These are phyloP conservation scores for Colletotrichum lindemuthianum DNA, from an alignment of 2,329 filamentous ascomycete genomes.

Conservation along the genomic window DNA sequence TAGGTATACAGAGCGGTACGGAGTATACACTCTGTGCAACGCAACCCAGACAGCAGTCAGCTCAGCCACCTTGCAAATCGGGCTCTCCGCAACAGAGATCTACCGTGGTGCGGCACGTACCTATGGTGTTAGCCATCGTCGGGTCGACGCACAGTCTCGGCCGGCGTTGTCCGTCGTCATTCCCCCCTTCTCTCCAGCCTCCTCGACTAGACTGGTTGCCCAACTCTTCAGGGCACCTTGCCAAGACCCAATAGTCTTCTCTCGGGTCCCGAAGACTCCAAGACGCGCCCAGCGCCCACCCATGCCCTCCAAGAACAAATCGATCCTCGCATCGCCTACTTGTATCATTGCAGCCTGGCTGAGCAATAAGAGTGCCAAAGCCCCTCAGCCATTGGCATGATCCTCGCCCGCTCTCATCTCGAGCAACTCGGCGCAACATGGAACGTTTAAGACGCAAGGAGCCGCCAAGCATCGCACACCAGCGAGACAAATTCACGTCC, in stretches of 20 bases:
- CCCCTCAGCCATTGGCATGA: slow-evolving; percentile 8
- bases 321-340: not conserved
- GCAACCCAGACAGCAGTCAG: slow-evolving; percentile 9
- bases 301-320: slow-evolving; percentile 13
- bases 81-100: too few species aligned
- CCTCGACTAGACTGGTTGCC: not conserved
- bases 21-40: not conserved
- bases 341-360: not conserved
- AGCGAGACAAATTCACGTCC: slow-evolving; percentile 8
- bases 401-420: slow-evolving; percentile 7
- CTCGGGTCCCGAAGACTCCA: slow-evolving; percentile 19
- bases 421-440: slow-evolving; percentile 26
- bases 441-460: slow-evolving; percentile 19
- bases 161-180: slow-evolving; percentile 18
- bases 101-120: not conserved
- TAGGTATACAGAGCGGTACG: slow-evolving; percentile 1
- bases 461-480: slow-evolving; percentile 13
- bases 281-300: slow-evolving; percentile 20
- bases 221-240: not conserved
- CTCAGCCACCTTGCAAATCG: not conserved
- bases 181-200: slow-evolving; percentile 15
- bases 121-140: not conserved
- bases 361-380: not conserved
- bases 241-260: not conserved
- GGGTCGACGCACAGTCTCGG: slow-evolving; percentile 4